These are phyloP conservation scores for Ogataea neopini DNA, from an alignment of 805 yeast genomes.

Conservation along the genomic window DNA sequence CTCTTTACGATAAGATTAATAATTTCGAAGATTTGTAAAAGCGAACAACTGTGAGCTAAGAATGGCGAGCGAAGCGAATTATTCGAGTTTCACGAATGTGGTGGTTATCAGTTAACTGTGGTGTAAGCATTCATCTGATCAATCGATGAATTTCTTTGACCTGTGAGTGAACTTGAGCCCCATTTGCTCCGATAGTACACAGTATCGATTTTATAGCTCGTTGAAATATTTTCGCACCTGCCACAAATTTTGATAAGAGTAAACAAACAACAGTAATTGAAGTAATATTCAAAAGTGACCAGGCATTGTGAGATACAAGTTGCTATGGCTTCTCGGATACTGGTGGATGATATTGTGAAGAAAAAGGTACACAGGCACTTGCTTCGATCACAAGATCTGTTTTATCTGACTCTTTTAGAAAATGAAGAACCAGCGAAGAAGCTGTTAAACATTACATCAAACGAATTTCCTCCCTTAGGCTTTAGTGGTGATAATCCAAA, in stretches of 20 bases:
- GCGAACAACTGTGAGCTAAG: no score
- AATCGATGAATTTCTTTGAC: no score
- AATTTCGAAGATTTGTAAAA: not conserved
- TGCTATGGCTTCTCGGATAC: slow-evolving; percentile 13
- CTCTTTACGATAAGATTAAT: slow-evolving; percentile 6
- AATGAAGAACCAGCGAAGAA: slow-evolving; percentile 6
- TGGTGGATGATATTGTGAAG: slow-evolving; percentile 10
- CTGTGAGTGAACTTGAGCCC: not conserved
- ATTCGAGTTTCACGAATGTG: no score
- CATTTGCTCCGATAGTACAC: not conserved
- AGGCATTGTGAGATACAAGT: no score
- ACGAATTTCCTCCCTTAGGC: slow-evolving; percentile 3
- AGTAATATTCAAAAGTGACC: not conserved
- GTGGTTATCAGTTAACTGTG: no score
- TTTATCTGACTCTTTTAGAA: slow-evolving; percentile 13
- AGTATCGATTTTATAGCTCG: not conserved
- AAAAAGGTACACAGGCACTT: slow-evolving; percentile 10
- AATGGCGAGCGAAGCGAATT: no score
- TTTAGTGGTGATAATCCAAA: slow-evolving; percentile 4
- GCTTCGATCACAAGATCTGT: slow-evolving; percentile 10
- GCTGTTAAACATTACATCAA: not conserved
- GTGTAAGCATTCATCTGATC: no score
- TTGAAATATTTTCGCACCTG: not conserved
- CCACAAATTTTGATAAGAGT: not conserved
- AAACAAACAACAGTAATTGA: not conserved